Evolutionary conservation across 768 basidiomycete genomes (phyloP).

Genomic region (Coprinopsis strossmayeri): DNA sequence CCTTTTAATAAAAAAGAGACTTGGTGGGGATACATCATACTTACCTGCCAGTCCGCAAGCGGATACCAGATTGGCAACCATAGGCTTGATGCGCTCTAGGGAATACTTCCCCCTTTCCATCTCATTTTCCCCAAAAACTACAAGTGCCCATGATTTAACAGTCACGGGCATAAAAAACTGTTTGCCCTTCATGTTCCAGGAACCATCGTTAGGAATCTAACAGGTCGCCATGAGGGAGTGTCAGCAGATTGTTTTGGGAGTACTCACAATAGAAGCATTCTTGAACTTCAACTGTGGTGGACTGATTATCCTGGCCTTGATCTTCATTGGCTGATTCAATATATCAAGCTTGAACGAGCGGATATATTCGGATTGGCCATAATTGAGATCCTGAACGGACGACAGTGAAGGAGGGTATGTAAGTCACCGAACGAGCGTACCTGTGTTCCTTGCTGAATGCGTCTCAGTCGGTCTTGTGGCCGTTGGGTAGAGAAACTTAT

Average conservation of each 20-base stretch:
- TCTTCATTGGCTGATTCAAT: conserved; percentile 33
- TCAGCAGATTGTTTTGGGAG: not conserved
- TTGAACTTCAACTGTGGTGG: conserved; percentile 57
- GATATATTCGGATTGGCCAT: conserved; percentile 65
- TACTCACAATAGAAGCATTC: not conserved
- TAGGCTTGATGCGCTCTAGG: no score
- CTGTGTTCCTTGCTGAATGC: conserved; percentile 44
- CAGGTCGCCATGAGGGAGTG: not conserved
- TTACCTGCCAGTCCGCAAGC: no score
- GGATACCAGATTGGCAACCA: no score
- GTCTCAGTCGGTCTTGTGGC: conserved; percentile 51
- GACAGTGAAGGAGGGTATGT: not conserved
- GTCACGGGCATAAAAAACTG: no score
- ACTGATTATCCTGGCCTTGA: conserved; percentile 49
- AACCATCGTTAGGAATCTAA: not conserved
- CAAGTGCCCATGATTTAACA: no score
- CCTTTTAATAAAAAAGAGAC: no score
- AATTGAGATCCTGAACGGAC: conserved; percentile 40
- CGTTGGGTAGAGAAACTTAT: conserved; percentile 63
- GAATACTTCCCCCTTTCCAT: no score
- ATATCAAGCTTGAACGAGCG: conserved; percentile 61
- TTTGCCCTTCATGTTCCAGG: not conserved
- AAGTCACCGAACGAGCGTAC: conserved; percentile 21
- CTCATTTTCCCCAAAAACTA: no score
- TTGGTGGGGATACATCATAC: no score